Conservation (phyloP, 176 grass and related monocot species). For the Avena eriantha region DNA sequence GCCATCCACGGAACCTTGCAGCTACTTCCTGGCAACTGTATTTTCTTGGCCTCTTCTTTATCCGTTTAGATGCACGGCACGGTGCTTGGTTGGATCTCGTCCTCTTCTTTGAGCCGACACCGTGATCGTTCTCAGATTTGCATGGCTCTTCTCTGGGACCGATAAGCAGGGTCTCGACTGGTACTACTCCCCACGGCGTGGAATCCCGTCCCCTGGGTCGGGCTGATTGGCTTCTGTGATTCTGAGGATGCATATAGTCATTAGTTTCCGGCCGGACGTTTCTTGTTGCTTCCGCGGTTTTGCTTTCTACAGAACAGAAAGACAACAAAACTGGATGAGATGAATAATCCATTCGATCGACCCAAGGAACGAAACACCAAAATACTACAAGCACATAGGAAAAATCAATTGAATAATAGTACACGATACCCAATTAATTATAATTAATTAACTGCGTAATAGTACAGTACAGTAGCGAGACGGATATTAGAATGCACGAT, state of each 20-base stretch:
- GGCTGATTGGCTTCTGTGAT: background rate
- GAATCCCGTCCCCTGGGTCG: background rate
- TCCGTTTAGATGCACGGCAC: background rate
- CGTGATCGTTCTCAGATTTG: background rate
- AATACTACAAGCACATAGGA: background rate
- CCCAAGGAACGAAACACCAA: background rate
- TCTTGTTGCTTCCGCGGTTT: background rate
- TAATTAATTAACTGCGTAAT: background rate
- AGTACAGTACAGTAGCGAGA: no score
- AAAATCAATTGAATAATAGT: background rate
- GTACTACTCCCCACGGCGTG: background rate
- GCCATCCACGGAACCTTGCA: background rate
- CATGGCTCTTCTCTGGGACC: background rate
- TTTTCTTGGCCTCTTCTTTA: background rate
- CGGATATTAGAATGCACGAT: background rate
- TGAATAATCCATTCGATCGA: background rate
- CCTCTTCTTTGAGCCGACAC: background rate
- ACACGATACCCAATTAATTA: background rate
- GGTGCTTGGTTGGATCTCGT: background rate
- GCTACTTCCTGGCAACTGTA: background rate
- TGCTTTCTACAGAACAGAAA: background rate
- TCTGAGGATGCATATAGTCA: background rate
- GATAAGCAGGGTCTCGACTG: background rate
- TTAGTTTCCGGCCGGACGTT: no score
- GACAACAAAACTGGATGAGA: background rate